Conservation (phyloP, 164 flowering plant species). For the Magnolia changhungtana region DNA sequence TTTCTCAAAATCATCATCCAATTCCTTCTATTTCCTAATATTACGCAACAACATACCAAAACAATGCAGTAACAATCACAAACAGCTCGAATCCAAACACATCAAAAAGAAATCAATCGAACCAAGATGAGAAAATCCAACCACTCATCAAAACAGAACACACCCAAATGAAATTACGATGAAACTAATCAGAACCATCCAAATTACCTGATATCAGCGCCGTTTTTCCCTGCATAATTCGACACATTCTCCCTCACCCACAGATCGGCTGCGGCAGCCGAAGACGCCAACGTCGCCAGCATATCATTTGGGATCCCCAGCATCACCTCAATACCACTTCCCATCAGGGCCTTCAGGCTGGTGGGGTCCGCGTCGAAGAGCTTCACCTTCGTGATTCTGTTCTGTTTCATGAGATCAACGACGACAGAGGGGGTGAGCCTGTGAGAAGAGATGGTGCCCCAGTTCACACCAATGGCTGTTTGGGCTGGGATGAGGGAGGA, state of each 20-base stretch:
- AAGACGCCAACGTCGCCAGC: slow-evolving; percentile 48
- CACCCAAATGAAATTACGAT: neutral
- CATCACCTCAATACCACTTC: slow-evolving; percentile 80
- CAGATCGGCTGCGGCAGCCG: slow-evolving; percentile 56
- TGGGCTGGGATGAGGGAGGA: slow-evolving; percentile 24
- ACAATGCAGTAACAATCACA: neutral
- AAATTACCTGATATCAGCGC: slow-evolving; percentile 69
- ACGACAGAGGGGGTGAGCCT: slow-evolving; percentile 59
- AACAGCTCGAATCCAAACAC: neutral
- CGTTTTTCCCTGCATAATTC: slow-evolving; percentile 48
- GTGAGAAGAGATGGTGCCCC: slow-evolving; percentile 76
- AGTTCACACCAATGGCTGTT: slow-evolving; percentile 65
- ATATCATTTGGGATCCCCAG: slow-evolving; percentile 89
- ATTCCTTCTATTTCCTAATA: neutral
- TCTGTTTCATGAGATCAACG: slow-evolving; percentile 65
- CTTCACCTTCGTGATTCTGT: slow-evolving; percentile 75
- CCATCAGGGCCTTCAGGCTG: slow-evolving; percentile 48
- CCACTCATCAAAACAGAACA: neutral
- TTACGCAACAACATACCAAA: too few species aligned
- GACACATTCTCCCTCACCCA: slow-evolving; percentile 79
- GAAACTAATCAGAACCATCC: neutral
- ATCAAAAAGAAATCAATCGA: neutral
- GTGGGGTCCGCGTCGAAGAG: slow-evolving; percentile 74
- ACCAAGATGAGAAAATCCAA: neutral
- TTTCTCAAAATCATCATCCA: neutral